Evolutionary conservation across 257 asterid species (phyloP).

Genomic region (Asclepias syriaca): DNA sequence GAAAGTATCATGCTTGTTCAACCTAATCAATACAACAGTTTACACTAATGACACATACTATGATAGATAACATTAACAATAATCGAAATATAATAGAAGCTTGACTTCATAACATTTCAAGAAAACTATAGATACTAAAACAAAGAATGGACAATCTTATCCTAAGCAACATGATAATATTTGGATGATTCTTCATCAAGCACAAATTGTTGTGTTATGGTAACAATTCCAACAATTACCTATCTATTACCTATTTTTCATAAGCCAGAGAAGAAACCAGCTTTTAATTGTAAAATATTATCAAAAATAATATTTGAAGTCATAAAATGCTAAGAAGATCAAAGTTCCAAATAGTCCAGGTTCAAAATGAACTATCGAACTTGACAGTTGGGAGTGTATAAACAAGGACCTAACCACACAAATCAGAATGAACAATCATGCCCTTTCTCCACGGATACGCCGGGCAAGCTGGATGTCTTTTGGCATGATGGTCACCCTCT

Average conservation of each 20-base stretch:
- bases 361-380: neutral
- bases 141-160: neutral
- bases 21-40: neutral
- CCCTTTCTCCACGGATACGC: slow-evolving; percentile 22
- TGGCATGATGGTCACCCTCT: slow-evolving; percentile 23
- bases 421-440: slow-evolving; percentile 7
- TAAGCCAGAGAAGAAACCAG: neutral
- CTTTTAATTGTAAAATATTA: neutral
- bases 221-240: neutral
- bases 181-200: neutral
- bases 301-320: neutral
- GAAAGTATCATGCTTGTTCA: neutral
- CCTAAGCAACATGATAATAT: neutral
- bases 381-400: slow-evolving; percentile 6
- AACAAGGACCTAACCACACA: slow-evolving; percentile 11
- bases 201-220: neutral
- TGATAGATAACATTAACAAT: neutral
- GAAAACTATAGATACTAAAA: neutral
- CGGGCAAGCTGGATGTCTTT: slow-evolving; percentile 23
- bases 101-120: neutral
- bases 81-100: neutral
- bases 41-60: neutral
- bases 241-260: too few relatives aligned
- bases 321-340: slow-evolving; percentile 4
- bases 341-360: slow-evolving; percentile 6